phyloP scores from a whole-genome alignment of 208 protist species.

The Strigomonas galati region DNA sequence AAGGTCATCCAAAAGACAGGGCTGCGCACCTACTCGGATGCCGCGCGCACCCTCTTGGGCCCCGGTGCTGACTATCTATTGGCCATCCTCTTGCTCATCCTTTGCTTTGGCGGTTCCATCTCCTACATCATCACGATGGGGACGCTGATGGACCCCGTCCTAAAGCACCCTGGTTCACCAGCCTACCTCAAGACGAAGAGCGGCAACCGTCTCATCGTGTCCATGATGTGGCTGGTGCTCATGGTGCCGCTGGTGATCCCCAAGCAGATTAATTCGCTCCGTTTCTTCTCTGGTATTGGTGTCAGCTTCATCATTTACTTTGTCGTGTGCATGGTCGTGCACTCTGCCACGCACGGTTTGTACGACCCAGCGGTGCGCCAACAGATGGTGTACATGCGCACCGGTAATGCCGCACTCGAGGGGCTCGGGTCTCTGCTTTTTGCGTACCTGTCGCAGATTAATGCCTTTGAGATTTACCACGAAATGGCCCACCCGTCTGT shows the following conservation, averaged over 20 bases:
- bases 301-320: conserved; percentile 65
- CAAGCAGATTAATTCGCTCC: conserved; percentile 65
- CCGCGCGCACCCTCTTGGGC: conserved; percentile 44
- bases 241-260: conserved; percentile 67
- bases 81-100: conserved; percentile 37
- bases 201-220: conserved; percentile 44
- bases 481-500: conserved; percentile 47
- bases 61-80: conserved; percentile 41
- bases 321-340: conserved; percentile 47
- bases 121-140: conserved; percentile 55
- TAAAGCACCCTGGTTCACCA: conserved; percentile 20
- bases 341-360: conserved; percentile 35
- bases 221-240: conserved; percentile 40
- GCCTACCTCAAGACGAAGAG: conserved; percentile 26
- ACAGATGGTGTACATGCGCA: conserved; percentile 26
- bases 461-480: conserved; percentile 41
- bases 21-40: conserved; percentile 31
- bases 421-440: conserved; percentile 48
- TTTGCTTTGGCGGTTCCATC: conserved; percentile 49
- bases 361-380: conserved; percentile 22
- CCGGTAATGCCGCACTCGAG: conserved; percentile 44
- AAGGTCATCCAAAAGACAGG: conserved; percentile 30
- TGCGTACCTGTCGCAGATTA: conserved; percentile 29
- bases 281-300: conserved; percentile 57
- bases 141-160: conserved; percentile 35